Evolutionary conservation across 768 basidiomycete species (phyloP).

Genomic region (Suillus tomentosus): DNA sequence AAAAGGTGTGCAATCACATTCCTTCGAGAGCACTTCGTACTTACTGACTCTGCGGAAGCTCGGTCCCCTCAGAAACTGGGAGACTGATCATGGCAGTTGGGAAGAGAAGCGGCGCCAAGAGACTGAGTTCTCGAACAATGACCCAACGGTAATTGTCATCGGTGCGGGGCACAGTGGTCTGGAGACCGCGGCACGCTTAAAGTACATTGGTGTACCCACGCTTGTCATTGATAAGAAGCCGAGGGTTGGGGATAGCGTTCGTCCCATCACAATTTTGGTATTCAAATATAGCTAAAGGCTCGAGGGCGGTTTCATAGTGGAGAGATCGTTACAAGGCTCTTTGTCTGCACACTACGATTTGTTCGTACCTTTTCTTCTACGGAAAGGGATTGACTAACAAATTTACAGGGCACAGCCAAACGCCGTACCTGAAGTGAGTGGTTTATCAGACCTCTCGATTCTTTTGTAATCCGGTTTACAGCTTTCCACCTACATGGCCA

Average conservation of each 20-base stretch:
- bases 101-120: conserved; percentile 44
- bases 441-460: not conserved
- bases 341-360: conserved; percentile 56
- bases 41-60: conserved; percentile 16
- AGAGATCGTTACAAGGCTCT: conserved; percentile 37
- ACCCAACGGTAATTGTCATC: conserved; percentile 61
- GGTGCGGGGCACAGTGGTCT: conserved; percentile 73
- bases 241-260: conserved; percentile 49
- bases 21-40: not conserved
- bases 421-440: conserved; percentile 55
- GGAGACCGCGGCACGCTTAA: conserved; percentile 62
- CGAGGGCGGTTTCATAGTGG: conserved; percentile 38
- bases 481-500: conserved; percentile 59
- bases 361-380: conserved; percentile 29
- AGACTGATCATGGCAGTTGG: conserved; percentile 59
- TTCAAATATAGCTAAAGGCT: not conserved
- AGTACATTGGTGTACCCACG: conserved; percentile 54
- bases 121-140: conserved; percentile 45
- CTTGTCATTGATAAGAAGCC: conserved; percentile 60
- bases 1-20: conserved; percentile 34
- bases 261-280: conserved; percentile 1
- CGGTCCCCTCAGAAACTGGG: conserved; percentile 44
- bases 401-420: conserved; percentile 49
- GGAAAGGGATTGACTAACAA: not conserved
- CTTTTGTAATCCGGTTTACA: conserved; percentile 18